A percentile compares a stretch with the other conserved stretches of the same genome.
phyloP scores from a whole-genome alignment of 2,329 filamentous ascomycete genomes.

The Colletotrichum shisoi region DNA sequence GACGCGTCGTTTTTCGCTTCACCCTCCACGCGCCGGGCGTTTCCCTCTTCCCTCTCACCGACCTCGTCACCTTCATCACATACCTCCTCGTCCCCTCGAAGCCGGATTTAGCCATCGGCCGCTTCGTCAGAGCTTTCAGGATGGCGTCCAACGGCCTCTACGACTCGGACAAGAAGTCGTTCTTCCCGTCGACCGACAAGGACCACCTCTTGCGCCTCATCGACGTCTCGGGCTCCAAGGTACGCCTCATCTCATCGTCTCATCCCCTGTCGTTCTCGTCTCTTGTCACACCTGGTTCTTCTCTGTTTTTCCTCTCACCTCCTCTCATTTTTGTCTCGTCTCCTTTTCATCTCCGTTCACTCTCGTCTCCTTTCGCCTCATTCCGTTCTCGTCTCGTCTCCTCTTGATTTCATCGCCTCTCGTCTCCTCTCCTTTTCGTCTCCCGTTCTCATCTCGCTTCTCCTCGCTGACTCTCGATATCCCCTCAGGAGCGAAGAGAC shows the following conservation, averaged over 20 bases:
- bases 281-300: background rate
- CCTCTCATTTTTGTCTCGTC: no score
- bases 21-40: background rate
- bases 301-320: no score
- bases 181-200: conserved; percentile 10
- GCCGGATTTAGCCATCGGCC: background rate
- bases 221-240: conserved; percentile 6
- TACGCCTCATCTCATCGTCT: background rate
- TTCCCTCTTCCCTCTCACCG: background rate
- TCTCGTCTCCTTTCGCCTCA: no score
- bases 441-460: background rate
- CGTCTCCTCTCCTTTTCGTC: background rate
- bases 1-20: background rate
- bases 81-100: background rate
- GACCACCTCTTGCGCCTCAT: conserved; percentile 21
- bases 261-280: no score
- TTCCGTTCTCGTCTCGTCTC: no score
- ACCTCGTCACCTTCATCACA: background rate
- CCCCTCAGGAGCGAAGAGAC: background rate
- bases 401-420: no score
- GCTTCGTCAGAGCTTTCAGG: background rate
- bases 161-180: background rate
- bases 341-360: no score
- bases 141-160: conserved; percentile 10
- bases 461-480: background rate